phyloP scores from a whole-genome alignment of 176 grass and related monocot genomes.

The Guadua angustifolia region DNA sequence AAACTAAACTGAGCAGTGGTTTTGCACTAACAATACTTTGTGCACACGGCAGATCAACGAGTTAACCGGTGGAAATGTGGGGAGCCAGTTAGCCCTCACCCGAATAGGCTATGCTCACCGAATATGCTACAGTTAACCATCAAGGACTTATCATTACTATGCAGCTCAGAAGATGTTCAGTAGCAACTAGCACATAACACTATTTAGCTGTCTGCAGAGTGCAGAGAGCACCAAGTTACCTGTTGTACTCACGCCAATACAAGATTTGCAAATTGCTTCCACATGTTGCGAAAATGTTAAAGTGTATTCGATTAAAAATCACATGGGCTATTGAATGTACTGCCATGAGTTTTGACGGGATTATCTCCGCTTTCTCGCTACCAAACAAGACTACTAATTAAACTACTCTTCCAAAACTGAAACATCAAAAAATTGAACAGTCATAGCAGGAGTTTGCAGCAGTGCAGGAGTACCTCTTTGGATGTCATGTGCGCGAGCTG shows the following conservation, averaged over 20 bases:
- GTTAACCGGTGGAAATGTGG: neutral
- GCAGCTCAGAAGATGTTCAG: neutral
- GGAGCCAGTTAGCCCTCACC: neutral
- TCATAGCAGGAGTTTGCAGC: neutral
- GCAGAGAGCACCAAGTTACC: neutral
- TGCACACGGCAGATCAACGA: neutral
- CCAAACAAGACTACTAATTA: neutral
- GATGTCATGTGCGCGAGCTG: constrained; percentile 94
- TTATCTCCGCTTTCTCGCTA: neutral
- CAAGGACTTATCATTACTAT: neutral
- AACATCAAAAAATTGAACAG: neutral
- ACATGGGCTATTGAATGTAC: neutral
- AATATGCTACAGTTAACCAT: neutral
- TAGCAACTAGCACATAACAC: neutral
- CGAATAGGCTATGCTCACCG: neutral
- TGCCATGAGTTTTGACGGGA: neutral
- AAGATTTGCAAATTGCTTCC: constrained; percentile 3
- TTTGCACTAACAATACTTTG: neutral
- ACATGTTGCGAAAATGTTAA: neutral
- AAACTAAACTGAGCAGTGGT: neutral
- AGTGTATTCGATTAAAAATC: neutral
- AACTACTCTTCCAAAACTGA: neutral
- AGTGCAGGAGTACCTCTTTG: constrained; percentile 68
- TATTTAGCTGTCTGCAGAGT: neutral
- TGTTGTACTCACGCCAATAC: neutral